These are phyloP conservation scores for Sporothrix curviconia DNA, from an alignment of 2,329 filamentous ascomycete genomes.

Conservation along the genomic window DNA sequence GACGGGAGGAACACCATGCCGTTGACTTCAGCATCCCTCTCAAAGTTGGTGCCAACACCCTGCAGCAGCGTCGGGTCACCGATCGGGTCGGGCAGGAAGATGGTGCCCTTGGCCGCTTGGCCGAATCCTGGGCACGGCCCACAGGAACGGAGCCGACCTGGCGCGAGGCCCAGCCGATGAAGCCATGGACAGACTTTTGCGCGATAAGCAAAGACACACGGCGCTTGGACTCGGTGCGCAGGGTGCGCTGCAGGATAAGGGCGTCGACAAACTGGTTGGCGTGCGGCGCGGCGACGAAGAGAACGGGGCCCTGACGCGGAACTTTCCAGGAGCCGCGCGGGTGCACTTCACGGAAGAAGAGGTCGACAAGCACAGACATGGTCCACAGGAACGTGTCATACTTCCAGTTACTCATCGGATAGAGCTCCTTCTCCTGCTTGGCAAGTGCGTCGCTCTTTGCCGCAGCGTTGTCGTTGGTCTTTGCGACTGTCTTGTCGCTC, in stretches of 20 bases:
- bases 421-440: constrained; percentile 40
- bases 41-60: constrained; percentile 76
- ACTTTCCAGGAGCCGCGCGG: constrained; percentile 93
- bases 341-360: constrained; percentile 97
- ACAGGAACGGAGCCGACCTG: constrained; percentile 90
- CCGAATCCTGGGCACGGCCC: constrained; percentile 80
- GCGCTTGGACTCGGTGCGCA: constrained; percentile 78
- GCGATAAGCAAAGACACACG: constrained; percentile 90
- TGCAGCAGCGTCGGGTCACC: constrained; percentile 76
- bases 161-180: constrained; percentile 81
- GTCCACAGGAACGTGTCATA: constrained; percentile 74
- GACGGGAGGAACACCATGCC: constrained; percentile 84
- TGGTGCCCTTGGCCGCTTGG: constrained; percentile 68
- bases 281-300: constrained; percentile 94
- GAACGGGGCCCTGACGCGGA: constrained; percentile 77
- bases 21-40: constrained; percentile 65
- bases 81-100: constrained; percentile 85
- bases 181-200: constrained; percentile 89
- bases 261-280: constrained; percentile 98
- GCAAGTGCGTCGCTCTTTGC: constrained; percentile 8
- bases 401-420: constrained; percentile 65
- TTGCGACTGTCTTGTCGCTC: neutral
- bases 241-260: constrained; percentile 82
- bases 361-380: constrained; percentile 78
- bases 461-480: neutral